Evolutionary conservation across 306 rosid species (phyloP).

Genomic region (Quercus mongolica): DNA sequence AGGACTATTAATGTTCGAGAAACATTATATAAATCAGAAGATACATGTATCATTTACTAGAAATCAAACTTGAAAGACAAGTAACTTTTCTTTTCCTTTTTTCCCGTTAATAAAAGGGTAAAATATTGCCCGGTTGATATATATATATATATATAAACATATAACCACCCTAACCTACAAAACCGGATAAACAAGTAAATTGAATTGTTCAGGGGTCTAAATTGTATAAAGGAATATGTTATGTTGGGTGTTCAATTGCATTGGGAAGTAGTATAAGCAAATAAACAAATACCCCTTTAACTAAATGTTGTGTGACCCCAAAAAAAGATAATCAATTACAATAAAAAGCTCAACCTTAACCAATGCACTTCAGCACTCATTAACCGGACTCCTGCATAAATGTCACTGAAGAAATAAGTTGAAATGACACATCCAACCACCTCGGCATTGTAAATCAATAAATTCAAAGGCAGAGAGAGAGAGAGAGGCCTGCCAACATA

Average conservation of each 20-base stretch:
- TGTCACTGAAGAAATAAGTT: neutral
- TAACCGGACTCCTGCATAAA: neutral
- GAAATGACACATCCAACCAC: neutral
- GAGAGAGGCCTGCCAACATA: neutral
- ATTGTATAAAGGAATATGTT: neutral
- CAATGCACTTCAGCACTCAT: too few species aligned
- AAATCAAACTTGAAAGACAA: neutral
- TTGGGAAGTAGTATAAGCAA: too few species aligned
- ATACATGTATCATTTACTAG: neutral
- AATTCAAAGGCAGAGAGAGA: neutral
- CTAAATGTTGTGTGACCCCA: too few species aligned
- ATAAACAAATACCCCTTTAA: too few species aligned
- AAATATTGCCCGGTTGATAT: neutral
- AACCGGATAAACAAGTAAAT: neutral
- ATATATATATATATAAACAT: neutral
- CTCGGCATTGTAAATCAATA: neutral
- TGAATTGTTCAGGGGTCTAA: neutral
- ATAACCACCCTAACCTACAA: neutral
- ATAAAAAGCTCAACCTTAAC: too few species aligned
- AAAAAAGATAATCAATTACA: too few species aligned
- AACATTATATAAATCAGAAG: neutral
- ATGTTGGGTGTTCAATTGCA: too few species aligned
- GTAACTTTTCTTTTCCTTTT: neutral
- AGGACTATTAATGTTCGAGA: neutral
- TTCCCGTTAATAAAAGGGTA: neutral